These are phyloP conservation scores for Hypsizygus marmoreus DNA, from an alignment of 768 basidiomycete species.

Conservation along the genomic window DNA sequence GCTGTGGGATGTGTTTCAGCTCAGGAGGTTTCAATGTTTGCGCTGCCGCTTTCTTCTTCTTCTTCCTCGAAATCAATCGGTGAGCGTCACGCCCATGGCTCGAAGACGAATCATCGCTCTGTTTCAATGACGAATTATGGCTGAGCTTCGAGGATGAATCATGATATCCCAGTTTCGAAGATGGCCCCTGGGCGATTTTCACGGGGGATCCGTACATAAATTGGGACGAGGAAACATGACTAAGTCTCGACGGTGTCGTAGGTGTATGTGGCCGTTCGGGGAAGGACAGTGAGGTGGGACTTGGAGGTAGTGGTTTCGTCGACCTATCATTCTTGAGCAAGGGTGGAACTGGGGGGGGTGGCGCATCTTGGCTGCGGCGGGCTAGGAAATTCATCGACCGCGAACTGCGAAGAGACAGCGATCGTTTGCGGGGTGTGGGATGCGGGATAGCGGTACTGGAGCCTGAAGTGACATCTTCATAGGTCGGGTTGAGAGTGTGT, in stretches of 20 bases:
- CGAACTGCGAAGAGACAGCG: slow-evolving; percentile 48
- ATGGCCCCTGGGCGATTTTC: not conserved
- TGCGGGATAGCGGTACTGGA: slow-evolving; percentile 16
- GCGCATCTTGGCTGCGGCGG: slow-evolving; percentile 33
- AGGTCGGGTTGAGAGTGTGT: slow-evolving; percentile 12
- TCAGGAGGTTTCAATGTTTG: slow-evolving; percentile 69
- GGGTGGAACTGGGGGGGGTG: slow-evolving; percentile 45
- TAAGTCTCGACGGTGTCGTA: slow-evolving; percentile 17
- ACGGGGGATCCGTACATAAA: no score
- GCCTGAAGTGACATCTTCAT: not conserved
- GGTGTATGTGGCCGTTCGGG: slow-evolving; percentile 19
- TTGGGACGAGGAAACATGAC: not conserved
- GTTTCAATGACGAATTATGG: not conserved
- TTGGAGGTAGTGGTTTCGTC: slow-evolving; percentile 44
- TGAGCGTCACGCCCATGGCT: not conserved
- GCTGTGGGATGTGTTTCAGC: slow-evolving; percentile 71
- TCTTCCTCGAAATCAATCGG: slow-evolving; percentile 8
- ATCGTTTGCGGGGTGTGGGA: slow-evolving; percentile 28
- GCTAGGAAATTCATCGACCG: slow-evolving; percentile 45
- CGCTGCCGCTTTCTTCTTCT: slow-evolving; percentile 46
- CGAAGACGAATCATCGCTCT: slow-evolving; percentile 2
- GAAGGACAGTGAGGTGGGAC: slow-evolving; percentile 27
- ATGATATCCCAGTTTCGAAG: not conserved
- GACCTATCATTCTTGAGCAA: slow-evolving; percentile 24
- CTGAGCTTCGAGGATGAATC: not conserved